Evolutionary conservation across 345 rosid species (phyloP).

Genomic region (Salix exigua): DNA sequence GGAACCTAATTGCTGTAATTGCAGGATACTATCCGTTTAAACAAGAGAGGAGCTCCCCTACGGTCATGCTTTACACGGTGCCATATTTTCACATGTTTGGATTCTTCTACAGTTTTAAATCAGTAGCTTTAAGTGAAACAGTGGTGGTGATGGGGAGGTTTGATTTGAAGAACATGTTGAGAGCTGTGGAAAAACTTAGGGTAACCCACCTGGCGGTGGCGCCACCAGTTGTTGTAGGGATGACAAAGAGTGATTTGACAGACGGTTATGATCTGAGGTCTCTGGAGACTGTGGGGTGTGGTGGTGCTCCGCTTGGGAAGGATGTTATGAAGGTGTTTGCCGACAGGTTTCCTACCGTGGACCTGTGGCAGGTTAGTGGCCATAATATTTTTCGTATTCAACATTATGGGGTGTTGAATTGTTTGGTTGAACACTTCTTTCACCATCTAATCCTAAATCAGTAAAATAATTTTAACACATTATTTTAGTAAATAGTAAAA

Average conservation of each 20-base stretch:
- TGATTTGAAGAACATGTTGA: conserved; percentile 25
- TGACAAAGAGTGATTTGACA: conserved; percentile 10
- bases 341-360: conserved; percentile 16
- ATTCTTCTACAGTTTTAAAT: conserved; percentile 15
- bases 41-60: conserved; percentile 9
- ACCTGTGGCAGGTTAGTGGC: conserved; percentile 19
- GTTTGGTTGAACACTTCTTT: too few species aligned
- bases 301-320: conserved; percentile 34
- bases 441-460: too few species aligned
- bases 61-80: conserved; percentile 18
- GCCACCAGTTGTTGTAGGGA: conserved; percentile 28
- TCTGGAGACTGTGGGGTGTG: conserved; percentile 6
- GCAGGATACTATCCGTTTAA: not conserved
- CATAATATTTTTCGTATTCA: too few species aligned
- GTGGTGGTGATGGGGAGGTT: conserved; percentile 34
- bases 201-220: conserved; percentile 19
- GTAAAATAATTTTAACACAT: too few species aligned
- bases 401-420: too few species aligned
- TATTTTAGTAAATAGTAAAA: too few species aligned
- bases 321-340: conserved; percentile 20
- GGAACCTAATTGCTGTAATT: conserved; percentile 17
- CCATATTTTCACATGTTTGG: conserved; percentile 32
- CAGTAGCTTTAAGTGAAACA: conserved; percentile 26
- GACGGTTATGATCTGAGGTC: conserved; percentile 24
- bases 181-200: conserved; percentile 21